Percentiles rank a stretch among this genome's conserved stretches.
Evolutionary conservation across 345 rosid genomes (phyloP).

Genomic region (Salix brachista): DNA sequence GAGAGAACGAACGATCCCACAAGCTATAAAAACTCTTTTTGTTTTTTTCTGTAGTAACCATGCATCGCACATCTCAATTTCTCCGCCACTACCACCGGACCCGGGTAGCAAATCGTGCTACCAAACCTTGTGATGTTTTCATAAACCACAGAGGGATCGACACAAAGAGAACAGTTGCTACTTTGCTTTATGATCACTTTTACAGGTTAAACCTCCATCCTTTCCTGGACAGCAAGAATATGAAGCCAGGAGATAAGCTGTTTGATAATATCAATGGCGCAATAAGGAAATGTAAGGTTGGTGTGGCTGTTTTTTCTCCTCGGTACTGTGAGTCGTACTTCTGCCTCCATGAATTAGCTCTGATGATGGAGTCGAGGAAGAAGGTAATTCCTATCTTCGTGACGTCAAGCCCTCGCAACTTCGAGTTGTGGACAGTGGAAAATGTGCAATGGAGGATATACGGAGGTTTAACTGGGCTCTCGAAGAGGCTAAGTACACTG

Average conservation of each 20-base stretch:
- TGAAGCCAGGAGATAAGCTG: constrained; percentile 73
- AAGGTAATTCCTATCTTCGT: constrained; percentile 65
- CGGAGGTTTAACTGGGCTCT: constrained; percentile 53
- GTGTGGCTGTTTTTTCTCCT: constrained; percentile 61
- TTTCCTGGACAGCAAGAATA: constrained; percentile 67
- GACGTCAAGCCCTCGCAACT: constrained; percentile 75
- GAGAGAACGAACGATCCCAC: not conserved
- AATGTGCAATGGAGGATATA: constrained; percentile 35
- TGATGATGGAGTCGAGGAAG: constrained; percentile 58
- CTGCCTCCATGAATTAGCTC: constrained; percentile 69
- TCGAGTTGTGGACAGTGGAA: constrained; percentile 27
- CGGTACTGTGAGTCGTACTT: constrained; percentile 54
- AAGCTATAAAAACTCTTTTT: too few relatives aligned
- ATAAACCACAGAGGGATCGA: constrained; percentile 68
- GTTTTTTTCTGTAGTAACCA: not conserved
- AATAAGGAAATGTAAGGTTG: constrained; percentile 47
- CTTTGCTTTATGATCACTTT: constrained; percentile 61
- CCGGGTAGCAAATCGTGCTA: constrained; percentile 10
- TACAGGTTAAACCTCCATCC: constrained; percentile 35
- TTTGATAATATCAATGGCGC: constrained; percentile 55
- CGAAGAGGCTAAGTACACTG: constrained; percentile 63
- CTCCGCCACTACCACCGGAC: constrained; percentile 3
- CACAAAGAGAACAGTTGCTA: constrained; percentile 53
- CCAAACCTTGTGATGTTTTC: constrained; percentile 50
- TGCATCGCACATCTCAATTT: constrained; percentile 26